A percentile compares a stretch with the other conserved stretches of the same genome.
phyloP scores from a whole-genome alignment of 83 land plant genomes.

The Picea abies region DNA sequence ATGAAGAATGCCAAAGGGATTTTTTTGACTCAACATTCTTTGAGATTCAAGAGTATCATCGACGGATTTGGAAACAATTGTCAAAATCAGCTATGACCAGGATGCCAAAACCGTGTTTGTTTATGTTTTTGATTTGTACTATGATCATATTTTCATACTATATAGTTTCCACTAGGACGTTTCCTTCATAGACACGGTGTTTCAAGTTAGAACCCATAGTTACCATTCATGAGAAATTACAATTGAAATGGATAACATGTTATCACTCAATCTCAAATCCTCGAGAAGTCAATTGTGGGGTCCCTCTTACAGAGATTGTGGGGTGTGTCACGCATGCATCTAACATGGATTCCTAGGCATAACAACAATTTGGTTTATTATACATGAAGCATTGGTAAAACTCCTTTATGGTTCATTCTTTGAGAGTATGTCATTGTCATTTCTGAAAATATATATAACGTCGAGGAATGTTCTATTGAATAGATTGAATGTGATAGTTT shows the following conservation, averaged over 20 bases:
- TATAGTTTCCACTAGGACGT: slow-evolving; percentile 81
- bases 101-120: slow-evolving; percentile 69
- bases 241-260: slow-evolving; percentile 94
- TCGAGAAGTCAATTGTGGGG: slow-evolving; percentile 86
- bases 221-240: slow-evolving; percentile 76
- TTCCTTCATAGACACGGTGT: too few relatives aligned
- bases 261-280: slow-evolving; percentile 65
- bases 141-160: slow-evolving; percentile 63
- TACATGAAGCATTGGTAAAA: slow-evolving; percentile 92
- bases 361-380: slow-evolving; percentile 88
- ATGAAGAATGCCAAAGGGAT: slow-evolving; percentile 45
- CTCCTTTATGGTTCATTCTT: slow-evolving; percentile 97
- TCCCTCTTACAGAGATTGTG: slow-evolving; percentile 91
- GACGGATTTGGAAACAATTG: slow-evolving; percentile 56
- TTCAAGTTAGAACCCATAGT: too few relatives aligned
- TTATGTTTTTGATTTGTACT: slow-evolving; percentile 87
- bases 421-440: slow-evolving; percentile 70
- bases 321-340: slow-evolving; percentile 94
- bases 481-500: slow-evolving; percentile 70
- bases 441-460: slow-evolving; percentile 92
- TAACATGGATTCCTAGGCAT: slow-evolving; percentile 84
- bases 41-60: slow-evolving; percentile 68
- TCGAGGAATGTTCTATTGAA: slow-evolving; percentile 80
- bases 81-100: slow-evolving; percentile 37
- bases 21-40: slow-evolving; percentile 53